Conservation (phyloP, 495 filamentous ascomycete genomes). For the Penicillium canescens region DNA sequence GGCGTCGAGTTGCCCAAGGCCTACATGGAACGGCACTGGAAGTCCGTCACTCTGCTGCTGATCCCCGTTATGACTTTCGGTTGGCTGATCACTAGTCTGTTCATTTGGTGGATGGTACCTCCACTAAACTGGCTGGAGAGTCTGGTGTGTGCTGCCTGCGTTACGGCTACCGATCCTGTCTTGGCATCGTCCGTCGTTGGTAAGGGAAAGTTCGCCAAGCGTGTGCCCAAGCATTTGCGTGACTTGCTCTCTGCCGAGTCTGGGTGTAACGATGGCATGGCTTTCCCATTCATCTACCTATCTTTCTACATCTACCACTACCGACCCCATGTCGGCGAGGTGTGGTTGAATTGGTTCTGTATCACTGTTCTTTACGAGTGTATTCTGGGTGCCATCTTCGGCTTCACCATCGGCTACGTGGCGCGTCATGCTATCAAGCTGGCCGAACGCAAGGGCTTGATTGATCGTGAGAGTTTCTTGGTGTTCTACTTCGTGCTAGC, state of each 20-base stretch:
- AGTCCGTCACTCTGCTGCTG: conserved; percentile 83
- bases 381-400: conserved; percentile 87
- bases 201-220: conserved; percentile 97
- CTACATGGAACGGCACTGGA: conserved; percentile 99
- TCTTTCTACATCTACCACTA: conserved; percentile 85
- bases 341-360: conserved; percentile 86
- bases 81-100: conserved; percentile 92
- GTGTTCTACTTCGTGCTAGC: conserved; percentile 99
- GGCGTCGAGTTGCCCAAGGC: conserved; percentile 96
- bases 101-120: conserved; percentile 94
- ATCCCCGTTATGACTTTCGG: conserved; percentile 97
- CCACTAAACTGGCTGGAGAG: conserved; percentile 84
- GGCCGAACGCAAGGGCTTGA: conserved; percentile 81
- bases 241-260: conserved; percentile 96
- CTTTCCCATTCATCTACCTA: conserved; percentile 97
- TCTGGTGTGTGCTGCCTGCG: conserved; percentile 83
- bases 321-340: conserved; percentile 61
- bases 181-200: conserved; percentile 97
- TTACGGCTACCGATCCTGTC: conserved; percentile 97
- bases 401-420: conserved; percentile 83
- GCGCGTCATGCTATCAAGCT: conserved; percentile 88
- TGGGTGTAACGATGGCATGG: conserved; percentile 99
- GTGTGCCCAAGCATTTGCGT: conserved; percentile 94
- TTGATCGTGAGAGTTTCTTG: conserved; percentile 95
- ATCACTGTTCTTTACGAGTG: conserved; percentile 95